Base-by-base conservation (phyloP, 1,284 basidiomycete species). In the Rhodotorula mucilaginosa region DNA sequence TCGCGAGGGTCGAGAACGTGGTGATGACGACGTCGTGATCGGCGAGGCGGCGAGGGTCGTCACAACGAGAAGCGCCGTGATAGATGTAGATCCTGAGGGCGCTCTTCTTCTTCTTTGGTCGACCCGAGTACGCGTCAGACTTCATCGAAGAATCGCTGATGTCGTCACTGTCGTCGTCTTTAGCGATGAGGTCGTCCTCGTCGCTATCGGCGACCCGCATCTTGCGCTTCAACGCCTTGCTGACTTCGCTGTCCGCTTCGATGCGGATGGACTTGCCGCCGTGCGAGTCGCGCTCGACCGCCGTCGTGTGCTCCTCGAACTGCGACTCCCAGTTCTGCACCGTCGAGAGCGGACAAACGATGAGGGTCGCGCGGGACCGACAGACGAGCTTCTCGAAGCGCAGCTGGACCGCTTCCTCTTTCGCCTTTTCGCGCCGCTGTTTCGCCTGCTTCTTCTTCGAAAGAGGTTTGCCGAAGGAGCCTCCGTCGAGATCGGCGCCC, bases 251-350 rank as follows among this genome's bases (percentile, higher is more conserved):
- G 71, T 77, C 69, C 75, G 77, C 57, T 49, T 73, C 66, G 52
- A 69, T 58, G 29, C 68, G 65, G 71, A 65, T 57, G 68, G 74
- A 58, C 77, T 79, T 44, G 73, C 74, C 18, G 71, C 78, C 67
- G 65, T 39, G 39, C 48, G 47, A 34, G 79, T 79, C 13, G 75
- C 86, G 91, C 68, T 89, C 86, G 19, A 92, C 92, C 71, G 87
- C 87, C 92, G 92, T 59, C 93, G 77, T 81, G 82, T 99, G 97
- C 80, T 98, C 95, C 71, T 89, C 87, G 80, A 99, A 91, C 81
- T 99, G 97, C 74, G 97, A 93, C 82, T 99, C 96, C 97, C 97
- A 99, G 79, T 98, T 99, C 60, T 92, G 89, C 1, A 99, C 92
- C 2, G 97, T 97, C 31, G 93, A 96, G 66, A 99, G 85, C 13